Base-by-base conservation (phyloP, 129 eudicot species). In the Flaveria robusta region DNA sequence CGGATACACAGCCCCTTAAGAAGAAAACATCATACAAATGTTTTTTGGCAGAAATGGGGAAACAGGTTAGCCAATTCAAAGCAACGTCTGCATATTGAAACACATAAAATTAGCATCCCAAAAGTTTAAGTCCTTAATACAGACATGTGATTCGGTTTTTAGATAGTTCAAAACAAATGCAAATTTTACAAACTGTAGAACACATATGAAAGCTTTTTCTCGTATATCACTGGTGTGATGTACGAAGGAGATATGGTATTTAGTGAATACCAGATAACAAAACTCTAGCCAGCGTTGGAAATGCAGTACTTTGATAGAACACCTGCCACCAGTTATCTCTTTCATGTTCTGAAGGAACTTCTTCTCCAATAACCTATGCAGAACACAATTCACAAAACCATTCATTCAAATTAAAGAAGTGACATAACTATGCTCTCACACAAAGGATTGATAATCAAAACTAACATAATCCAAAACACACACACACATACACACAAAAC, bases 1-100 rank as follows among this genome's bases (percentile, higher is more conserved):
- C 97, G 16, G 75, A 68, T 58, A 84, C 70, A 55, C 66, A 79
- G 7, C 96, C 98, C 45, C 81, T 79, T 47, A 85, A 46, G 66
- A 91, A 91, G 85, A 94, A 94, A 31, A 84, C 88, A 72, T 94
- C 97, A 72, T 85, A 94, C 26, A 89, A 80, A 75, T 80, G 88
- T 82, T 84, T 88, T 78, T 86, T 89, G 22, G 98, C 97, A 71
- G 97, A 82, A 42, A 84, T 74, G n/a, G 98, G 93, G 66, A 94
- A 84, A 68, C 96, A 94, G 12, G 90, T 77, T 20, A 94, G 90
- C 98, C 97, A 94, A 78, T 81, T 82, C 27, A 83, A 64, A 83
- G 98, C 93, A 84, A 94, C 83, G 84, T 91, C 98, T 94, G 81
- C 84, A 83, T 23, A 77, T 39, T 47, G 79, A 34, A 45, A 54